phyloP scores from a whole-genome alignment of 1,284 basidiomycete species.

The Leccinum laetum region DNA sequence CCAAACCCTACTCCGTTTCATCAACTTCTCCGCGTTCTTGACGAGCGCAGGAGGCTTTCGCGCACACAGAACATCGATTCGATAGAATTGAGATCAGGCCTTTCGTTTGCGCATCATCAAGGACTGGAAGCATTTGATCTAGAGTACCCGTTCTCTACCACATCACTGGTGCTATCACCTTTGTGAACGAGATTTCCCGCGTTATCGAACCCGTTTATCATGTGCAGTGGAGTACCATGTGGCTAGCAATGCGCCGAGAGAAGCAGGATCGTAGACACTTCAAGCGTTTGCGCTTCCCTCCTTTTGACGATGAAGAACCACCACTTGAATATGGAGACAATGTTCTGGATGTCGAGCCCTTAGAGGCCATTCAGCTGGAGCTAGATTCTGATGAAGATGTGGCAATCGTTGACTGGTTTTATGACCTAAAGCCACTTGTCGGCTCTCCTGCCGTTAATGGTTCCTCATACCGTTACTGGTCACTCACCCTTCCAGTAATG shows the following conservation, averaged over 20 bases:
- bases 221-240: constrained; percentile 99
- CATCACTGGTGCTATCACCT: constrained; percentile 99
- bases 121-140: constrained; percentile 95
- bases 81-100: constrained; percentile 83
- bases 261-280: constrained; percentile 99
- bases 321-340: constrained; percentile 99
- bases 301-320: constrained; percentile 99
- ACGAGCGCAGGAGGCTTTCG: constrained; percentile 76
- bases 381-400: constrained; percentile 62
- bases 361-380: constrained; percentile 98
- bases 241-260: constrained; percentile 99
- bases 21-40: constrained; percentile 70
- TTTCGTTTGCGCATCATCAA: constrained; percentile 94
- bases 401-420: constrained; percentile 99
- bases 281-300: constrained; percentile 99
- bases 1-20: constrained; percentile 89
- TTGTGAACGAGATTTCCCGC: constrained; percentile 97
- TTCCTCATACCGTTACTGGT: constrained; percentile 92
- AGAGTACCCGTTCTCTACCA: constrained; percentile 93
- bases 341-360: constrained; percentile 95
- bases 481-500: constrained; percentile 91
- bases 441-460: constrained; percentile 92
- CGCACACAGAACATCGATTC: constrained; percentile 96
- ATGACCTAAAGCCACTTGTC: constrained; percentile 93
- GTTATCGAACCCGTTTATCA: constrained; percentile 99